Percentiles rank a stretch among this genome's conserved stretches.
These are phyloP conservation scores for Leccinellum rugosiceps DNA, from an alignment of 768 basidiomycete genomes.

Conservation along the genomic window DNA sequence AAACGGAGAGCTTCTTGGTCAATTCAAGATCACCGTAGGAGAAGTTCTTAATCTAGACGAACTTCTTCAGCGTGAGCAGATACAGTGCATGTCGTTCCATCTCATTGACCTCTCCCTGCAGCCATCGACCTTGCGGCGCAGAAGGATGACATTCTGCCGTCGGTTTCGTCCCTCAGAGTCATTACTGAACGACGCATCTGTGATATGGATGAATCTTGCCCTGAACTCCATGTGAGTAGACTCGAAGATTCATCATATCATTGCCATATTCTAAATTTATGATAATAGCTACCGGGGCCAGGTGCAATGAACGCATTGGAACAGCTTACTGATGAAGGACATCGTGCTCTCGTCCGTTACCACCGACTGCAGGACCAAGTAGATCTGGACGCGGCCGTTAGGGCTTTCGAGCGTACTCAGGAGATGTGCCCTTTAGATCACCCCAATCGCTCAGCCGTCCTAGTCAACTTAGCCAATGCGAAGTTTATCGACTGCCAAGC, in stretches of 20 bases:
- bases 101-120: not conserved
- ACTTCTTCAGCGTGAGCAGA: not conserved
- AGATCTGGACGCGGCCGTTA: not conserved
- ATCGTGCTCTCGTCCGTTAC: not conserved
- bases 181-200: not conserved
- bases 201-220: not conserved
- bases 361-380: not conserved
- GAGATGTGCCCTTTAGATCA: not conserved
- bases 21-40: not conserved
- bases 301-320: not conserved
- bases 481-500: not conserved
- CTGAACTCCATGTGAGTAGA: not conserved
- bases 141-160: not conserved
- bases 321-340: not conserved
- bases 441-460: not conserved
- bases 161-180: not conserved
- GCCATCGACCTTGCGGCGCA: not conserved
- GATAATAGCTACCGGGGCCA: not conserved
- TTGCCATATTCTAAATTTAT: not conserved
- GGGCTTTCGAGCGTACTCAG: not conserved
- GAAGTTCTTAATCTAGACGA: not conserved
- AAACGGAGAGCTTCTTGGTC: not conserved
- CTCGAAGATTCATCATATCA: too few relatives aligned
- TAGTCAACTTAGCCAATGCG: not conserved
- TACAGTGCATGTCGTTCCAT: not conserved